These are phyloP conservation scores for Ciborinia camelliae DNA, from an alignment of 2,329 filamentous ascomycete species.

Conservation along the genomic window DNA sequence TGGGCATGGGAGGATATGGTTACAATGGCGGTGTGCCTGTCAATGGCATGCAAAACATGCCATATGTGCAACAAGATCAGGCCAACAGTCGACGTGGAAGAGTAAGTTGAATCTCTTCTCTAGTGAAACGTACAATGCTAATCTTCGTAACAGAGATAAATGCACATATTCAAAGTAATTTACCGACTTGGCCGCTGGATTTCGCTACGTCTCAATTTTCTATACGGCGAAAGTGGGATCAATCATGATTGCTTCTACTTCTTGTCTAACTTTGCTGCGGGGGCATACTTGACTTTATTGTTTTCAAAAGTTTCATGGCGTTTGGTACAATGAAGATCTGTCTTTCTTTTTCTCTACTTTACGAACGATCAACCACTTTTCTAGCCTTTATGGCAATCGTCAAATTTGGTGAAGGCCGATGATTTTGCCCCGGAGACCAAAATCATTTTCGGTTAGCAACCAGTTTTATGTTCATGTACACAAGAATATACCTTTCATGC, in stretches of 20 bases:
- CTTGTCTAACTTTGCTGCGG: neutral
- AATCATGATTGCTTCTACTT: neutral
- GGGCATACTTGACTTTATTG: neutral
- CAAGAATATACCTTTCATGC: neutral
- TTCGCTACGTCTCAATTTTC: neutral
- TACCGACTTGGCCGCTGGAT: neutral
- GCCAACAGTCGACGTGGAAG: conserved; percentile 56
- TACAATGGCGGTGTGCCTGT: conserved; percentile 45
- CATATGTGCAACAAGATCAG: conserved; percentile 54
- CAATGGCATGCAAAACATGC: conserved; percentile 47
- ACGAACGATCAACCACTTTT: conserved; percentile 5
- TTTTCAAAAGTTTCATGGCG: neutral
- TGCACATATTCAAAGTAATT: conserved; percentile 1
- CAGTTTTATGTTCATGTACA: conserved; percentile 12
- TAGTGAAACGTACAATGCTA: neutral
- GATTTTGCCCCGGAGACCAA: conserved; percentile 13
- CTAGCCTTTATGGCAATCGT: neutral
- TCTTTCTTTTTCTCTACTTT: neutral
- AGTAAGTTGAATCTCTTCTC: conserved; percentile 40
- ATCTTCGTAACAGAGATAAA: conserved; percentile 13
- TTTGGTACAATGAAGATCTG: neutral
- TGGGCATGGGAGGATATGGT: conserved; percentile 46
- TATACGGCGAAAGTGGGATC: neutral
- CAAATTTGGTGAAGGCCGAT: neutral
- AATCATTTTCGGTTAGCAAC: neutral